Conservation (phyloP, 768 basidiomycete genomes). For the Suillus plorans region DNA sequence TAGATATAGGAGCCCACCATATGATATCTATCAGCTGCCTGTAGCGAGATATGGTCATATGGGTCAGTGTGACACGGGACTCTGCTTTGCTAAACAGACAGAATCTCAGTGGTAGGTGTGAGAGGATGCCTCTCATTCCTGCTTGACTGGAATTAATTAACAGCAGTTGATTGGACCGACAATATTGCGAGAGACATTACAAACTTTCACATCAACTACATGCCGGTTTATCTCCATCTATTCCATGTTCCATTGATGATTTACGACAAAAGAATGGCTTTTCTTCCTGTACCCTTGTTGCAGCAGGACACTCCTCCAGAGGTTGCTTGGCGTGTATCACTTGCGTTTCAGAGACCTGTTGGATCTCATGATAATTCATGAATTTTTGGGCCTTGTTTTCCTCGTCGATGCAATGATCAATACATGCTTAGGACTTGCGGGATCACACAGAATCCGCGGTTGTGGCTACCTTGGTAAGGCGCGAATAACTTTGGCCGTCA, state of each 20-base stretch:
- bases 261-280: conserved; percentile 49
- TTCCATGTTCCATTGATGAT: conserved; percentile 42
- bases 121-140: conserved; percentile 20
- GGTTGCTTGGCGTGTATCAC: conserved; percentile 68
- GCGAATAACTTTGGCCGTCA: conserved; percentile 57
- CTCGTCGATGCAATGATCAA: conserved; percentile 73
- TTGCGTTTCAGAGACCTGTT: not conserved
- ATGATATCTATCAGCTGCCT: conserved; percentile 44
- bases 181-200: not conserved
- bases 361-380: conserved; percentile 21
- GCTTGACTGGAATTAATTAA: not conserved
- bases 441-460: conserved; percentile 15
- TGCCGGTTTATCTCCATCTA: conserved; percentile 58
- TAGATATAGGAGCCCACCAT: conserved; percentile 83
- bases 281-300: conserved; percentile 51
- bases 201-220: conserved; percentile 49
- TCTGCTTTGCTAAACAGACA: conserved; percentile 68
- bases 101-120: conserved; percentile 58
- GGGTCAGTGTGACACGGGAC: conserved; percentile 88
- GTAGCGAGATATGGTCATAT: conserved; percentile 68
- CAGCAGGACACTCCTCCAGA: conserved; percentile 83
- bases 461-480: conserved; percentile 53
- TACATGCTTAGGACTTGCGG: no score
- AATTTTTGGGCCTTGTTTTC: conserved; percentile 65
- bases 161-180: conserved; percentile 37